Evolutionary conservation across 2,329 filamentous ascomycete species (phyloP), one percentile per base, ranked within the genome.

Genomic region (Ceratocystis cubensis): DNA sequence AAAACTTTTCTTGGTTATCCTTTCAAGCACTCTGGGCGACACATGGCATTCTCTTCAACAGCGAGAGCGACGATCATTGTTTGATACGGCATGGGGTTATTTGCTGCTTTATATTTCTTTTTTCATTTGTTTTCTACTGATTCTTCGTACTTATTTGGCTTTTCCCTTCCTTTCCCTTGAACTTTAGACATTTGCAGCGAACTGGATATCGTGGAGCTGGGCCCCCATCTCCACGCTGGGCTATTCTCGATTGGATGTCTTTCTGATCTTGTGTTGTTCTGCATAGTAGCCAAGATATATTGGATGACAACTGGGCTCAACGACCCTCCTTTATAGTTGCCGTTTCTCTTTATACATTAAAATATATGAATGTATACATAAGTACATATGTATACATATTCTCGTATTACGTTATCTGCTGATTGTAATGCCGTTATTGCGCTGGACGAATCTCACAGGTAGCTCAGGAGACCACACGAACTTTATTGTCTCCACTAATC

Each of bases 401-500:
- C 3, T 41, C 10, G 37, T 41, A 15, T 15, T 10, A 15, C 37
- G 10, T 13, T 41, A 41, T 41, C 37, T 41, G 8, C 17, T 1
- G 22, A 20, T 20, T 22, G 5, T 20, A 8, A 37, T 8, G 13
- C n/a, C 56, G 15, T 53, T 28, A 3, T 10, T 15, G 15, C 10
- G 48, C 10, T 13, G 37, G 8, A 15, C 25, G 48, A 4, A 10
- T 3, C 3, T 20, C 53, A 17, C 15, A 5, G 22, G 5, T 10
- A 7, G 7, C 45, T 71, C 59, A 73, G 63, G 69, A 48, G 6
- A 83, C 77, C 28, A 69, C 75, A 70, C 82, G 78, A 62, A 82
- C 78, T 25, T 70, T 71, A 41, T 69, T 75, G 0, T 81, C 81
- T 20, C 79, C 71, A 71, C 81, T 78, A 0, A 82, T 81, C 65